These are phyloP conservation scores for Spathaspora sp. DNA, from an alignment of 1,139 yeast species.

Conservation along the genomic window DNA sequence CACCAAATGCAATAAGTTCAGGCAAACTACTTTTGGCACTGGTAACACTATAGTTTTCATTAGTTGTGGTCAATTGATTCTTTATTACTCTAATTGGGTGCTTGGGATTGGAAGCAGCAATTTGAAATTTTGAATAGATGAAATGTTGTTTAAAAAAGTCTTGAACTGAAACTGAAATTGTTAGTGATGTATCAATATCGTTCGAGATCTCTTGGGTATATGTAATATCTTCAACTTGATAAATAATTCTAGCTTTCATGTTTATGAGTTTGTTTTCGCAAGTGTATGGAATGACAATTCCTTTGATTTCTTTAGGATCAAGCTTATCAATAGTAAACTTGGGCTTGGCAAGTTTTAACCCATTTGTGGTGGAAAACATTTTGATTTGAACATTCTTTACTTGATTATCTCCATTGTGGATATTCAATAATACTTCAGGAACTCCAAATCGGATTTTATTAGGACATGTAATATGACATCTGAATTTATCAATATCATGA, in stretches of 20 bases:
- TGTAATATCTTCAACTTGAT: conserved; percentile 20
- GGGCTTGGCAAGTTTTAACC: conserved; percentile 17
- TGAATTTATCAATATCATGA: conserved; percentile 21
- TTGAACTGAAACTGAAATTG: conserved; percentile 71
- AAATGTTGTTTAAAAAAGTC: conserved; percentile 61
- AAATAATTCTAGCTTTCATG: conserved; percentile 33
- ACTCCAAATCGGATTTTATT: conserved; percentile 21
- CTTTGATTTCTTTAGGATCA: conserved; percentile 15
- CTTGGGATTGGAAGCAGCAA: conserved; percentile 55
- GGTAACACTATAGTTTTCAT: conserved; percentile 35
- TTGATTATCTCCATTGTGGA: conserved; percentile 20
- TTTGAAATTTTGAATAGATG: conserved; percentile 65
- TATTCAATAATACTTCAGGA: conserved; percentile 19
- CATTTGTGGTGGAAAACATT: conserved; percentile 18
- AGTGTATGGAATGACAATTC: conserved; percentile 23
- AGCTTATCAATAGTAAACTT: conserved; percentile 20
- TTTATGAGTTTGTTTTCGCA: conserved; percentile 28
- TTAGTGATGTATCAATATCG: conserved; percentile 50
- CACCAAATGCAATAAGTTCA: conserved; percentile 56
- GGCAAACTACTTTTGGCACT: conserved; percentile 21
- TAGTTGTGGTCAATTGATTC: conserved; percentile 41
- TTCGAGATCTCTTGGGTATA: conserved; percentile 26
- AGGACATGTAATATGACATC: conserved; percentile 22
- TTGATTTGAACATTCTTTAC: conserved; percentile 16
- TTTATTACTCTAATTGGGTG: conserved; percentile 55